Evolutionary conservation across 2,329 filamentous ascomycete species (phyloP).

Genomic region (Teratosphaeria destructans): DNA sequence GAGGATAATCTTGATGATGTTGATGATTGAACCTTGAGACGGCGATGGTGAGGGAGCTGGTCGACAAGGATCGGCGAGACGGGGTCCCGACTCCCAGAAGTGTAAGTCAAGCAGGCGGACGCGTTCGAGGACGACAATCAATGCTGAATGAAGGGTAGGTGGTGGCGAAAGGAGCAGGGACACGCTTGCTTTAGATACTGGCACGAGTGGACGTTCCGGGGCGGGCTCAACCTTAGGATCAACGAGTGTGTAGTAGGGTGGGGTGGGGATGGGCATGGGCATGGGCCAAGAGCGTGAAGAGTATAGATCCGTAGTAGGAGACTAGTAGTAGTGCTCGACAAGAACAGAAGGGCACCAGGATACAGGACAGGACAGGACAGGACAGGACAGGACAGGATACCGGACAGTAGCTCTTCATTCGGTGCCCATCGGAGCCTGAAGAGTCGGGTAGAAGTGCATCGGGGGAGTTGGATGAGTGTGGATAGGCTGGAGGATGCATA

Average conservation of each 20-base stretch:
- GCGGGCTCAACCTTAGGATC: constrained; percentile 3
- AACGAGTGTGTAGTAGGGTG: not conserved
- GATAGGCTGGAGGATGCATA: not conserved
- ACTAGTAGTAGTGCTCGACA: constrained; percentile 1
- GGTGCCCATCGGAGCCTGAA: constrained; percentile 13
- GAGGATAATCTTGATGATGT: no score
- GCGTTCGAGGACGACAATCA: constrained; percentile 17
- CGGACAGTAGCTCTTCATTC: constrained; percentile 7
- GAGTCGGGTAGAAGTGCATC: constrained; percentile 5
- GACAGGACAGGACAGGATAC: not conserved
- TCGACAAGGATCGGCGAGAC: constrained; percentile 1
- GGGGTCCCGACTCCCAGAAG: not conserved
- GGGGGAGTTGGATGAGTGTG: not conserved
- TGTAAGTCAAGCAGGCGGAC: not conserved
- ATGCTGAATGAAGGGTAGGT: constrained; percentile 15
- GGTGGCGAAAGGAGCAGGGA: constrained; percentile 17
- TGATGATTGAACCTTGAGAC: not conserved
- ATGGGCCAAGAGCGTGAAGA: not conserved
- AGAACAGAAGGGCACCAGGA: constrained; percentile 1
- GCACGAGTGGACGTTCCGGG: constrained; percentile 1
- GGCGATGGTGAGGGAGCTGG: constrained; percentile 3
- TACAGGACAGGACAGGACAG: no score
- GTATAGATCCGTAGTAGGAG: no score
- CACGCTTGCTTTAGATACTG: constrained; percentile 22
- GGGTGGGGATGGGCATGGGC: not conserved